Conservation (phyloP, 192 early-diverging fungal species). For the Rhizophagus clarus region DNA sequence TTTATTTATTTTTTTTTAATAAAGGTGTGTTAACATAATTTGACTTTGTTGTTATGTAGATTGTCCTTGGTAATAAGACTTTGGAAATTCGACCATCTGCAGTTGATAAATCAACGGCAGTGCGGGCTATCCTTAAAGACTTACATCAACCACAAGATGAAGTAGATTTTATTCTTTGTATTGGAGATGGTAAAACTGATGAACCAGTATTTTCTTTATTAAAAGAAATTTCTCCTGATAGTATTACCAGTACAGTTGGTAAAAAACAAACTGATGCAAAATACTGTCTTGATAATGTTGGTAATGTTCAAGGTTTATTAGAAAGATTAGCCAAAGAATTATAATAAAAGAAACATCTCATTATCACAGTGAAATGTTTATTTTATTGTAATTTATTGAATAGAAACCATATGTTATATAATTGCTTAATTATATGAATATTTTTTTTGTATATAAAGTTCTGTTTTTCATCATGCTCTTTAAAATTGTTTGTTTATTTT, state of each 20-base stretch:
- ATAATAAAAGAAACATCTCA: slow-evolving; percentile 21
- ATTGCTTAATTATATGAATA: too few species aligned
- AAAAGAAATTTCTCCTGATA: slow-evolving; percentile 44
- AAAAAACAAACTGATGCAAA: slow-evolving; percentile 95
- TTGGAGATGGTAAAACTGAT: slow-evolving; percentile 96
- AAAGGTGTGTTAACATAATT: not conserved
- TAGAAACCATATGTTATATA: too few species aligned
- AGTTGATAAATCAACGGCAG: slow-evolving; percentile 91
- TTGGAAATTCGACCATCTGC: slow-evolving; percentile 92
- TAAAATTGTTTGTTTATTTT: too few species aligned
- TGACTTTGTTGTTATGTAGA: slow-evolving; percentile 46
- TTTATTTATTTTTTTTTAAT: slow-evolving; percentile 19
- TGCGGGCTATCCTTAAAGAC: slow-evolving; percentile 85
- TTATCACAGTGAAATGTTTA: too few species aligned
- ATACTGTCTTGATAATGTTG: slow-evolving; percentile 78
- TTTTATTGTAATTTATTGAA: too few species aligned
- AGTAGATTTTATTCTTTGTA: slow-evolving; percentile 74
- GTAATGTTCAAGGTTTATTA: slow-evolving; percentile 50
- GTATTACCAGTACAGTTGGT: slow-evolving; percentile 89
- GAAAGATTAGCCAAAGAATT: slow-evolving; percentile 41
- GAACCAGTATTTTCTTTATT: slow-evolving; percentile 88
- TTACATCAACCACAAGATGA: slow-evolving; percentile 41
- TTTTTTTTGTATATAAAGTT: too few species aligned
- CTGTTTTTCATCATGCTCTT: too few species aligned
- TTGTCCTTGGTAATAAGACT: slow-evolving; percentile 95